Conservation (phyloP, 257 asterid genomes). For the Prunella vulgaris region DNA sequence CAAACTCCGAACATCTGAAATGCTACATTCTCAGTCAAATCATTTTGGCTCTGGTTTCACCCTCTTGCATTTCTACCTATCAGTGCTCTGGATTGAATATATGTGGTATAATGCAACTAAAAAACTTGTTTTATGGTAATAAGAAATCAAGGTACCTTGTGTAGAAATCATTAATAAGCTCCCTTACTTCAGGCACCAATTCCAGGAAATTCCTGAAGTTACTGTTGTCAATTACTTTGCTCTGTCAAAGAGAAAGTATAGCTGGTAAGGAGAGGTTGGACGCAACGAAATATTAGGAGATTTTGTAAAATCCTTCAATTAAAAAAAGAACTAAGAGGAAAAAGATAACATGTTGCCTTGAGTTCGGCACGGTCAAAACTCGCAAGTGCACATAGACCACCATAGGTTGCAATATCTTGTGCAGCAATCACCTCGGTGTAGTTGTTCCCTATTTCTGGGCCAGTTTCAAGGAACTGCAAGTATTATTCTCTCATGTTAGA, state of each 20-base stretch:
- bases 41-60: not conserved
- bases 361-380: conserved; percentile 80
- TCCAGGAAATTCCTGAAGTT: conserved; percentile 76
- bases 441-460: conserved; percentile 64
- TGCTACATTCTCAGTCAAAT: not conserved
- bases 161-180: conserved; percentile 75
- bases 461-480: conserved; percentile 77
- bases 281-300: not conserved
- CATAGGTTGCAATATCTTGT: conserved; percentile 89
- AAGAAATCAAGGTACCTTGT: conserved; percentile 50
- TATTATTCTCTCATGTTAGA: conserved; percentile 2
- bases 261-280: not conserved
- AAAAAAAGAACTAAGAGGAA: not conserved
- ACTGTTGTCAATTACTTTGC: conserved; percentile 85
- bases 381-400: conserved; percentile 92
- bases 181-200: conserved; percentile 79
- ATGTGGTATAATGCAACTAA: not conserved
- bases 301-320: not conserved
- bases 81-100: not conserved
- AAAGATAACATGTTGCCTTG: conserved; percentile 35
- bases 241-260: conserved; percentile 37
- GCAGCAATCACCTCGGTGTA: conserved; percentile 76
- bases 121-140: not conserved
- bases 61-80: not conserved
- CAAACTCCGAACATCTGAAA: not conserved